Base-by-base conservation (phyloP, 352 stramenopile species). In the Pythium volutum region DNA sequence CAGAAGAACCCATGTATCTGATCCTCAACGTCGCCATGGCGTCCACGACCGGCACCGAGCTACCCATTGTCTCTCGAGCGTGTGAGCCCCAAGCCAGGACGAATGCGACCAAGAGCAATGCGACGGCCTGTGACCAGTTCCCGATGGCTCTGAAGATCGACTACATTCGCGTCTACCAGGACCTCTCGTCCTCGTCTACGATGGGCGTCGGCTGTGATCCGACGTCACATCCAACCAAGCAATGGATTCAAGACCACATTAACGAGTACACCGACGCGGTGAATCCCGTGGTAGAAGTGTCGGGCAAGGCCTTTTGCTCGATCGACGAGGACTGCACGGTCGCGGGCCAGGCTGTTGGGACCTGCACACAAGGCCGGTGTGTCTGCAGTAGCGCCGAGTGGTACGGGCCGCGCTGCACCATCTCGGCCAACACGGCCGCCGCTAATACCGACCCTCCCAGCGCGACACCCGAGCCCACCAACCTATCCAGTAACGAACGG, bases 181-280 rank as follows among this genome's bases (percentile, higher is more conserved):
- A 88, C 33, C 45, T 72, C 14, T 75, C 68, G 12, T 34, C 54
- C 8, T 52, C 54, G 10, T 60, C 54, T 4, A 36, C n/a, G 16
- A 60, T 60, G 81, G 66, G 56, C 8, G 55, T 88, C 0, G 77
- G 77, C 0, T 93, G 81, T 27, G 76, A 93, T 55, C 84, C 84
- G 1, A 36, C 31, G 22, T 69, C 70, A 2, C 81, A 93, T 52
- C 81, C 84, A 1, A 94, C 84, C 10, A 69, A 62, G 9, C 62
- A 87, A 49, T 94, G 82, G 79, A 94, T 94, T 39, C 22, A 75
- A 1, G 76, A 86, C 20, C 82, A 94, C 58, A 62, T 94, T 10
- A 64, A 87, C 16, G 77, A 89, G 34, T 94, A 94, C 62, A 55
- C 84, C 45, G 78, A 92, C 50, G 59, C 70, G 5, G 64, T 81